Percentiles rank a stretch among this genome's conserved stretches.
phyloP scores from a whole-genome alignment of 2,329 filamentous ascomycete species.

The Microdochium bolleyi region DNA sequence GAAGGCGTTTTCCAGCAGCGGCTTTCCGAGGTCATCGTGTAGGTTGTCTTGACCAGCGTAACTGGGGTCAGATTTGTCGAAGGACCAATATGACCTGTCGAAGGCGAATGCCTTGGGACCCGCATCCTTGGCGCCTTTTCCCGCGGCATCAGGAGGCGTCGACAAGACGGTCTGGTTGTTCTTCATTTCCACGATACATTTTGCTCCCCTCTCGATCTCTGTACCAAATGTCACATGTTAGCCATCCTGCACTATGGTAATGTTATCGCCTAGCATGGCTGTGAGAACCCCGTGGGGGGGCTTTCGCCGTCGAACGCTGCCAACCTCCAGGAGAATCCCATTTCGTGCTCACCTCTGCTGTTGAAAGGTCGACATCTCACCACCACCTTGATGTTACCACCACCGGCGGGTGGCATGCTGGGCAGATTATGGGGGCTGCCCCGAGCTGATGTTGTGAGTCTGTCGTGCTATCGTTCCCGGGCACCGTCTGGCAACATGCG shows the following conservation, averaged over 20 bases:
- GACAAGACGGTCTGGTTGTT: constrained; percentile 80
- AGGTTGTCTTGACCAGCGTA: constrained; percentile 89
- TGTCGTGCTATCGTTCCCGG: constrained; percentile 1
- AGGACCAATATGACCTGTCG: constrained; percentile 97
- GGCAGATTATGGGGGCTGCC: constrained; percentile 3
- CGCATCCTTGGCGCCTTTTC: constrained; percentile 62
- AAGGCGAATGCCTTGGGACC: constrained; percentile 86
- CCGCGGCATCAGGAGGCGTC: constrained; percentile 56
- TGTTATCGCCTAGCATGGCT: not conserved
- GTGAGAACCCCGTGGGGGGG: not conserved
- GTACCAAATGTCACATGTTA: constrained; percentile 2
- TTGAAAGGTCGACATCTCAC: constrained; percentile 96
- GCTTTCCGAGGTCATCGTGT: constrained; percentile 79
- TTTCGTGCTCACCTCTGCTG: constrained; percentile 61
- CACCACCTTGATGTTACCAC: constrained; percentile 99
- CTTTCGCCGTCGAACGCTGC: not conserved
- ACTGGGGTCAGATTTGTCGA: constrained; percentile 69
- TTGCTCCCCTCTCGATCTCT: constrained; percentile 87
- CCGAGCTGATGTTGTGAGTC: not conserved
- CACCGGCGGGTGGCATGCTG: constrained; percentile 60
- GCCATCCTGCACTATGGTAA: not conserved
- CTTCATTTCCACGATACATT: constrained; percentile 98
- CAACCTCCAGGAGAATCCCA: not conserved
- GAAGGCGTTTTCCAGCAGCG: constrained; percentile 95
- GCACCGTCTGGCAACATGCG: not conserved